phyloP scores from a whole-genome alignment of 768 basidiomycete species.

The Boletus sp. region DNA sequence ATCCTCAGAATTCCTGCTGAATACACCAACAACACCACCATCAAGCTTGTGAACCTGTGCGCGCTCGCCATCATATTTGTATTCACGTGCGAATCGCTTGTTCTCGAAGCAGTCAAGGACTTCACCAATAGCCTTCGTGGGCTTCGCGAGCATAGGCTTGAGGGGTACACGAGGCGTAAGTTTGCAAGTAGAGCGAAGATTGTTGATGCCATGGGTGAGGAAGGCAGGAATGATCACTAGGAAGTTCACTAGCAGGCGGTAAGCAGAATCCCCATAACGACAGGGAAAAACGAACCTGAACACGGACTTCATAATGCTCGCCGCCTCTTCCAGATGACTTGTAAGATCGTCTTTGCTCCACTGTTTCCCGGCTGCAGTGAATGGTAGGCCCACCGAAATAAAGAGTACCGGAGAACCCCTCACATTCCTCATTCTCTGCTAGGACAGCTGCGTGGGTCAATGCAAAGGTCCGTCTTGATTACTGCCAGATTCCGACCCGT shows the following conservation, averaged over 20 bases:
- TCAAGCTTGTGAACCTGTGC: slow-evolving; percentile 90
- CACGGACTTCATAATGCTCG: slow-evolving; percentile 79
- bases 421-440: slow-evolving; percentile 68
- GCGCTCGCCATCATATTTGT: slow-evolving; percentile 98
- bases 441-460: slow-evolving; percentile 88
- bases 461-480: slow-evolving; percentile 92
- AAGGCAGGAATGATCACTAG: slow-evolving; percentile 89
- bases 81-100: slow-evolving; percentile 96
- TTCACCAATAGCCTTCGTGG: slow-evolving; percentile 97
- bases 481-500: slow-evolving; percentile 80
- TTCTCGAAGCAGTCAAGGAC: slow-evolving; percentile 96
- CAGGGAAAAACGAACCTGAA: slow-evolving; percentile 65
- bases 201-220: slow-evolving; percentile 71
- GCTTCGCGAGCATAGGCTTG: slow-evolving; percentile 99
- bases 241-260: slow-evolving; percentile 70
- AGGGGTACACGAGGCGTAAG: slow-evolving; percentile 94
- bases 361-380: slow-evolving; percentile 60
- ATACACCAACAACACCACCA: slow-evolving; percentile 86
- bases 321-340: slow-evolving; percentile 69
- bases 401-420: slow-evolving; percentile 5
- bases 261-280: not conserved
- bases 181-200: slow-evolving; percentile 73
- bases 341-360: slow-evolving; percentile 74
- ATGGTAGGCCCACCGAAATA: not conserved
- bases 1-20: slow-evolving; percentile 97